Evolutionary conservation across 441 rosid genomes (phyloP), one percentile per base, ranked within the genome.

Genomic region (Populus trichocarpa): DNA sequence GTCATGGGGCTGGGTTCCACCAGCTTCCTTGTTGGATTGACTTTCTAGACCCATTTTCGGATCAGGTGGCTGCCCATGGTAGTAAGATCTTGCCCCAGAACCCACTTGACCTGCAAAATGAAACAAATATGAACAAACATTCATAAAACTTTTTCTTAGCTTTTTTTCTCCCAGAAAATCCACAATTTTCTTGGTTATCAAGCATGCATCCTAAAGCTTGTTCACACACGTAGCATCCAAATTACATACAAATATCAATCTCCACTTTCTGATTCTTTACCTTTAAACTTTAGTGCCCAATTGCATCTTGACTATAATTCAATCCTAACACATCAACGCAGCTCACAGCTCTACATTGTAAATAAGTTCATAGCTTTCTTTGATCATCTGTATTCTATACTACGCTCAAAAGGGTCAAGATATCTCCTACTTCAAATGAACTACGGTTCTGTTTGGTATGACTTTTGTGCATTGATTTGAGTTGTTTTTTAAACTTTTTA

Each of bases 61-160:
- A n/a, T 75, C 71, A 32, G 59, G 68, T 12, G 64, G 25, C 42
- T 73, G 77, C 11, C 67, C 75, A 26, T 74, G 82, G 67, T 75
- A 66, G 68, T 46, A 70, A 57, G 69, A 76, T 53, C 79, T 80
- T 65, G 73, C 10, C 8, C 28, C 63, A 57, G 33, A 9, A 13
- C 72, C 76, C 33, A 30, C 69, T 71, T 71, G 72, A 71, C 72
- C 76, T 71, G 68, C 20, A 74, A 3, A 28, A 70, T 25, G 30
- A 14, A 25, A 2, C 35, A 72, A 53, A 72, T 2, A 53, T 30
- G 46, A 28, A 26, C 38, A 28, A 38, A 20, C 33, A 28, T 57
- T 13, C 6, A 74, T 6, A 23, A 32, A 26, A 66, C 35, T 25
- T 25, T 25, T 25, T 25, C 25, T 0, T 25, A 25, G 25, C n/a